These are phyloP conservation scores for Calocybe gangraenosa DNA, from an alignment of 768 basidiomycete genomes.

Conservation along the genomic window DNA sequence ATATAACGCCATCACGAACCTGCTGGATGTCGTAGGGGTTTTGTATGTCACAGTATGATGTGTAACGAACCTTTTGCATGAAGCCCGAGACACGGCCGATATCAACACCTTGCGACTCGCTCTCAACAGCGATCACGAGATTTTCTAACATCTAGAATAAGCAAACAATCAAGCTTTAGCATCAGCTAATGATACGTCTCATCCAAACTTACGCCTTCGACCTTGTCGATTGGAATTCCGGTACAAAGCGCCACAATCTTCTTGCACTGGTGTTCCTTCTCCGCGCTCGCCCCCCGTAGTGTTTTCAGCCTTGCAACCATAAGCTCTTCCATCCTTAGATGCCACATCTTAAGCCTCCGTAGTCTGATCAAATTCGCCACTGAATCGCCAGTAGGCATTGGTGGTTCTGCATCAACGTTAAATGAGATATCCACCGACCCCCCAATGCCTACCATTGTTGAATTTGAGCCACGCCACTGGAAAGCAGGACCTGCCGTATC, in stretches of 20 bases:
- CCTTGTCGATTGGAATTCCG: slow-evolving; percentile 79
- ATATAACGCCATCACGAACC: slow-evolving; percentile 65
- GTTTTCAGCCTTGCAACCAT: slow-evolving; percentile 65
- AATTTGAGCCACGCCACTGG: slow-evolving; percentile 60
- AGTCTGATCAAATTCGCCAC: slow-evolving; percentile 62
- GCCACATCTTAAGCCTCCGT: slow-evolving; percentile 79
- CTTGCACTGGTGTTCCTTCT: slow-evolving; percentile 89
- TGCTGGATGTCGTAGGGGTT: slow-evolving; percentile 14
- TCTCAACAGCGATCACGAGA: slow-evolving; percentile 83
- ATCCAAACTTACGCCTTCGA: slow-evolving; percentile 69
- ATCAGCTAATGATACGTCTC: not conserved
- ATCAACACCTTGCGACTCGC: slow-evolving; percentile 78
- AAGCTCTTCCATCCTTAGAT: slow-evolving; percentile 70
- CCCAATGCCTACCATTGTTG: slow-evolving; percentile 62
- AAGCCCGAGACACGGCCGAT: slow-evolving; percentile 85
- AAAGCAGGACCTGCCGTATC: slow-evolving; percentile 59
- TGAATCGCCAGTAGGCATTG: slow-evolving; percentile 58
- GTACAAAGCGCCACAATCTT: slow-evolving; percentile 89
- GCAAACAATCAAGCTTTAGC: slow-evolving; percentile 8
- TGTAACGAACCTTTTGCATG: slow-evolving; percentile 72
- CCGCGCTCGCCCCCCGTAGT: slow-evolving; percentile 76
- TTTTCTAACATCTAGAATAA: slow-evolving; percentile 71
- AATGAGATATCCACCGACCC: slow-evolving; percentile 61
- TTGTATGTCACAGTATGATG: not conserved
- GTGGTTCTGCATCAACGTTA: slow-evolving; percentile 70